Evolutionary conservation across 1,284 basidiomycete genomes (phyloP).

Genomic region (Ceratobasidium sp.): DNA sequence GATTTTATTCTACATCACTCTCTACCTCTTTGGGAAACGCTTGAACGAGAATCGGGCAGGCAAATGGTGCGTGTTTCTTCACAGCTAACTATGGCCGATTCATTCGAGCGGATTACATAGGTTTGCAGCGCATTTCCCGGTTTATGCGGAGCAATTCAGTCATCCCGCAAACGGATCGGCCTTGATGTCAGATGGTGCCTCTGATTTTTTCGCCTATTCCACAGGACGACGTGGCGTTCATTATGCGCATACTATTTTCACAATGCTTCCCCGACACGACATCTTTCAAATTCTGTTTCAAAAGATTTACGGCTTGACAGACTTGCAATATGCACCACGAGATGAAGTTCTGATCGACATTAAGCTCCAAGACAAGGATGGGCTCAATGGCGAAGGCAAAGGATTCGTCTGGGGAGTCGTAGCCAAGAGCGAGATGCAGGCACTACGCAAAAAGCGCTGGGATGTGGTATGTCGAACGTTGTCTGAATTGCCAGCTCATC

Average conservation of each 20-base stretch:
- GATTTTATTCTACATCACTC: slow-evolving; percentile 61
- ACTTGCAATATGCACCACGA: slow-evolving; percentile 72
- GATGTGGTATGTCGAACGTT: slow-evolving; percentile 68
- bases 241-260: slow-evolving; percentile 79
- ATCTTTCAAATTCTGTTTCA: slow-evolving; percentile 70
- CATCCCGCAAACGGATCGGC: slow-evolving; percentile 58
- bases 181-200: slow-evolving; percentile 69
- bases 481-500: neutral
- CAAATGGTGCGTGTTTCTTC: slow-evolving; percentile 56
- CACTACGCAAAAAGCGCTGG: slow-evolving; percentile 76
- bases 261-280: slow-evolving; percentile 83
- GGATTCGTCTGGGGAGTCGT: slow-evolving; percentile 84
- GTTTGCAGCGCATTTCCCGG: slow-evolving; percentile 61
- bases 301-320: slow-evolving; percentile 65
- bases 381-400: slow-evolving; percentile 45
- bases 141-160: slow-evolving; percentile 72
- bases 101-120: slow-evolving; percentile 48
- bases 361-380: slow-evolving; percentile 59
- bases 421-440: slow-evolving; percentile 74
- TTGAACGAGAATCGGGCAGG: slow-evolving; percentile 62
- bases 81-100: neutral
- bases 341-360: slow-evolving; percentile 80
- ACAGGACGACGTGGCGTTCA: slow-evolving; percentile 80
- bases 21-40: slow-evolving; percentile 62
- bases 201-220: slow-evolving; percentile 83